Percentiles rank a stretch among this genome's conserved stretches.
phyloP scores from a whole-genome alignment of 768 basidiomycete species.

The Serpula lacrymans region DNA sequence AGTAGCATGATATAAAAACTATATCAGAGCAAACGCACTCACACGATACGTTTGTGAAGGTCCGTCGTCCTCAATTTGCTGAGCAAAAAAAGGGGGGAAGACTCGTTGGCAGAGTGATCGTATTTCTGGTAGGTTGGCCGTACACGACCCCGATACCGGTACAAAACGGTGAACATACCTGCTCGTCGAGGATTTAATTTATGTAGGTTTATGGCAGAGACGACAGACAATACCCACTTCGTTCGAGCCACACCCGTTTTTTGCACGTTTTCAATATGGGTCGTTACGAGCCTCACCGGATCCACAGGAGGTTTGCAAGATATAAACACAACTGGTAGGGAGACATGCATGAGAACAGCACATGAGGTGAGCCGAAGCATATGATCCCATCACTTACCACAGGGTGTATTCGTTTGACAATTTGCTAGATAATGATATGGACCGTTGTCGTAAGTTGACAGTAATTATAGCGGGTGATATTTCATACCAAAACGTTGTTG shows the following conservation, averaged over 20 bases:
- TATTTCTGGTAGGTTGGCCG: slow-evolving; percentile 70
- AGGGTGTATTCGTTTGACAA: slow-evolving; percentile 77
- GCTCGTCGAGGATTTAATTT: slow-evolving; percentile 2
- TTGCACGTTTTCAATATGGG: slow-evolving; percentile 60
- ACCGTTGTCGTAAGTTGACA: not conserved
- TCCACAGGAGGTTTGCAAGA: slow-evolving; percentile 77
- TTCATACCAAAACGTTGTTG: slow-evolving; percentile 64
- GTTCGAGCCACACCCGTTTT: slow-evolving; percentile 63
- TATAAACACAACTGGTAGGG: slow-evolving; percentile 64
- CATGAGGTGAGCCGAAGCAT: not conserved
- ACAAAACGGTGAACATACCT: slow-evolving; percentile 72
- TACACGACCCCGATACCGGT: slow-evolving; percentile 65
- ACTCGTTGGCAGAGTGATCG: slow-evolving; percentile 54
- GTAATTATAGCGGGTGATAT: not conserved
- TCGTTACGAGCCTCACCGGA: slow-evolving; percentile 65
- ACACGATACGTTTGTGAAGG: slow-evolving; percentile 44
- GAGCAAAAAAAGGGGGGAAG: slow-evolving; percentile 50
- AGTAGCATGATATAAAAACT: not conserved
- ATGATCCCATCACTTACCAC: slow-evolving; percentile 65
- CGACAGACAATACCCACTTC: slow-evolving; percentile 37
- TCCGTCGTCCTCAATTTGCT: slow-evolving; percentile 31
- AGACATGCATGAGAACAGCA: slow-evolving; percentile 2
- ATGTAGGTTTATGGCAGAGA: not conserved
- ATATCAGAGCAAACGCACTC: slow-evolving; percentile 9
- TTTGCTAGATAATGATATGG: slow-evolving; percentile 44